Base-by-base conservation (phyloP, 2,329 filamentous ascomycete genomes). In the Hymenoscyphus fraxineus region DNA sequence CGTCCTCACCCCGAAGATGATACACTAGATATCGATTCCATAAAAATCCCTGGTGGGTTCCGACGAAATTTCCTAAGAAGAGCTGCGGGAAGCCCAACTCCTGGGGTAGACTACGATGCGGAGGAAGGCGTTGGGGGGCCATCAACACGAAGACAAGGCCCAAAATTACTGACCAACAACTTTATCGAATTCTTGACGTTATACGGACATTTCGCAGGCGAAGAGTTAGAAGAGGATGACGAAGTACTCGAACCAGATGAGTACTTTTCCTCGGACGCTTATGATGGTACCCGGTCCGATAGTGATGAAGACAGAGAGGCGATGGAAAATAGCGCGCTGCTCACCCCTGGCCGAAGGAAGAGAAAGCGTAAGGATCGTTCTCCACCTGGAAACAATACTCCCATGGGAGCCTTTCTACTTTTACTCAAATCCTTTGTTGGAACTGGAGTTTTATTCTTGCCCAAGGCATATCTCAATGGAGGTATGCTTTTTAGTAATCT, bases 351-450 rank as follows among this genome's bases (percentile, higher is more conserved):
- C 16, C 83, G 85, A 71, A 86, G 88, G 65, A 89, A 86, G 78
- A 86, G 92, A 73, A 89, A 88, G 78, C 88, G 92, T 74, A 94
- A 92, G 80, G 82, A 85, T 60, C 88, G 91, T 54, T 85, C 88
- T 61, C 85, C 87, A 31, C 87, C 84, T 66, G 92, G 93, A 47
- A 93, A 88, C 62, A 93, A 92, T 71, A 90, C 86, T 59, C 88
- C 91, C 3, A 88, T 87, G 68, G 91, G 90, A 67, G 94, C 95
- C 10, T 88, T 91, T 12, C 78, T 97, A 70, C 83, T 99, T 62
- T 82, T 99, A 54, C 86, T 99, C 69, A 99, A 99, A 80, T 98
- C 94, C 0, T 99, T 99, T 75, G 95, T 99, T 58, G 95, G 96
- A 22, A 99, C 95, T 0, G 94, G 94, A 63, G 94, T 98, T 9